Percentiles rank a stretch among this genome's conserved stretches.
phyloP scores from a whole-genome alignment of 1,284 basidiomycete species.

The Cryptococcus sp. region DNA sequence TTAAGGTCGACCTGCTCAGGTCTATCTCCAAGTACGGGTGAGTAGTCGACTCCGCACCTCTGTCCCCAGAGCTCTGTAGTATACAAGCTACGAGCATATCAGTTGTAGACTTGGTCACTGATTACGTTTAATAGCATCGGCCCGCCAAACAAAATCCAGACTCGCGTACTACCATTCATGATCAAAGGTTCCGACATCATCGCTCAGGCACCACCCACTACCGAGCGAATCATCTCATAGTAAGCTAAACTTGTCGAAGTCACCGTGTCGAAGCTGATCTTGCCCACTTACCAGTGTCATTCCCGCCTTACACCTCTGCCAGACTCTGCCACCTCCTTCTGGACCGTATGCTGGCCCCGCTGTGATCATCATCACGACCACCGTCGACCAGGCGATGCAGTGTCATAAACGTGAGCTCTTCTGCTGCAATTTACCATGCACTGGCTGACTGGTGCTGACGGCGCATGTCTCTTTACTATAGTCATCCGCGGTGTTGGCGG shows the following conservation, averaged over 20 bases:
- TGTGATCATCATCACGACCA: slow-evolving; percentile 92
- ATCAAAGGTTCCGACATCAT: slow-evolving; percentile 91
- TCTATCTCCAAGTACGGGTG: slow-evolving; percentile 93
- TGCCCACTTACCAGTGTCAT: slow-evolving; percentile 61
- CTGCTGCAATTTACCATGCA: too few species aligned
- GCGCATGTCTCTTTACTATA: slow-evolving; percentile 4
- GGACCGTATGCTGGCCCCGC: slow-evolving; percentile 73
- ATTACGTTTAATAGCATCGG: slow-evolving; percentile 66
- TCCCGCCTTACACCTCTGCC: slow-evolving; percentile 83
- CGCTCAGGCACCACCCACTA: slow-evolving; percentile 96
- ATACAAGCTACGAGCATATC: too few species aligned
- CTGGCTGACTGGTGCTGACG: neutral
- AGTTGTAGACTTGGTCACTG: neutral
- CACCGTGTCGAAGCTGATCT: slow-evolving; percentile 7
- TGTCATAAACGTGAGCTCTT: slow-evolving; percentile 69
- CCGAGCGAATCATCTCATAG: slow-evolving; percentile 96
- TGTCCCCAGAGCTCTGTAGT: too few species aligned
- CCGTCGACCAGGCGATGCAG: slow-evolving; percentile 97
- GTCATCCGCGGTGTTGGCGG: slow-evolving; percentile 94
- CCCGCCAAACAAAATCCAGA: slow-evolving; percentile 98
- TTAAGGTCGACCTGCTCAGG: slow-evolving; percentile 82
- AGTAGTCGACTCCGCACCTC: slow-evolving; percentile 36
- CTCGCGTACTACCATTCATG: slow-evolving; percentile 91
- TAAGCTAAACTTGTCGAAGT: slow-evolving; percentile 21
- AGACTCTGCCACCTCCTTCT: slow-evolving; percentile 61